phyloP scores from a whole-genome alignment of 1,139 yeast genomes.

The Debaryomyces fabryi region DNA sequence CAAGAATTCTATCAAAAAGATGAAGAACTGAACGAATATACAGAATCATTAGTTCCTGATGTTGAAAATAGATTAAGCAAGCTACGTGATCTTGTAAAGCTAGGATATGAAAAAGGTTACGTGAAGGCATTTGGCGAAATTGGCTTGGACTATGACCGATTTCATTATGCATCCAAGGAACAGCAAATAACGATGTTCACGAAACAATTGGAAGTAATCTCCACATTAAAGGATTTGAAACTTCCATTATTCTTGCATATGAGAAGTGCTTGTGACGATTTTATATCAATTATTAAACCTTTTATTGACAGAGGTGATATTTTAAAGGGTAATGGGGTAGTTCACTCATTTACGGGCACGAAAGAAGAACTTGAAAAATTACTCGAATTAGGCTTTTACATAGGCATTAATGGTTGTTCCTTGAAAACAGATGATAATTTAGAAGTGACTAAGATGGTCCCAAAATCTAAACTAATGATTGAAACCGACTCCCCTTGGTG shows the following conservation, averaged over 20 bases:
- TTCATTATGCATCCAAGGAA: slow-evolving; percentile 70
- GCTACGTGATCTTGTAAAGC: slow-evolving; percentile 50
- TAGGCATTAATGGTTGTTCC: slow-evolving; percentile 93
- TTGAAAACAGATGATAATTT: slow-evolving; percentile 76
- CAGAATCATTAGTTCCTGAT: slow-evolving; percentile 28
- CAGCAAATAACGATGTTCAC: slow-evolving; percentile 70
- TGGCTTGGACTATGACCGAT: slow-evolving; percentile 90
- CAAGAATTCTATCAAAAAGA: slow-evolving; percentile 47
- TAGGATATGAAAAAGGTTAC: slow-evolving; percentile 52
- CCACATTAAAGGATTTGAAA: slow-evolving; percentile 45
- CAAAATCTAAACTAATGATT: slow-evolving; percentile 67
- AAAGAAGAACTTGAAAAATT: slow-evolving; percentile 57
- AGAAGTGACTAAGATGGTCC: slow-evolving; percentile 64
- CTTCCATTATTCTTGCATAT: slow-evolving; percentile 88
- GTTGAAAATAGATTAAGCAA: slow-evolving; percentile 43
- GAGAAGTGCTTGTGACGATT: slow-evolving; percentile 87
- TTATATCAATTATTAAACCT: slow-evolving; percentile 62
- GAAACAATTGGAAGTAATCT: slow-evolving; percentile 68
- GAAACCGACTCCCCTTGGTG: slow-evolving; percentile 99
- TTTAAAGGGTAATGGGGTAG: slow-evolving; percentile 59
- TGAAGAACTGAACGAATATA: slow-evolving; percentile 19
- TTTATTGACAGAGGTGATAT: slow-evolving; percentile 47
- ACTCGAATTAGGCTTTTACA: slow-evolving; percentile 61
- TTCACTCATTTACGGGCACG: slow-evolving; percentile 93
- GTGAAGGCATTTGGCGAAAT: slow-evolving; percentile 89